A percentile compares a stretch with the other conserved stretches of the same genome.
Conservation (phyloP, 148 eudicot species). For the Rhododendron mucronatum region DNA sequence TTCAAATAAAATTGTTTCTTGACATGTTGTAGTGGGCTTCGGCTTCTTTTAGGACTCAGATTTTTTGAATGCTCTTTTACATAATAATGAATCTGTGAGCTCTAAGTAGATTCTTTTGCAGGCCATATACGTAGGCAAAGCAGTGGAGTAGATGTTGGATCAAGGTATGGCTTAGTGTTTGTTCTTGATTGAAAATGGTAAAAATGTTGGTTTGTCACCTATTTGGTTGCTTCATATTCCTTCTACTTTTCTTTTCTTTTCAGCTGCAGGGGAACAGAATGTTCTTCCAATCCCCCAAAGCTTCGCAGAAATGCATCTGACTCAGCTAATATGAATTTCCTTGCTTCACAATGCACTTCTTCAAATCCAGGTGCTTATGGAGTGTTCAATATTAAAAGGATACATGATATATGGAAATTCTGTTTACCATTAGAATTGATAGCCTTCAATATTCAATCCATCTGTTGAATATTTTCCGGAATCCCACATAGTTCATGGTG, state of each 20-base stretch:
- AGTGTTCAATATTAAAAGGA: background rate
- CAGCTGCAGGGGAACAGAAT: slow-evolving; percentile 50
- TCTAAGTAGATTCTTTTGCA: slow-evolving; percentile 14
- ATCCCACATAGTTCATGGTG: background rate
- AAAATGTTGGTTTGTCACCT: background rate
- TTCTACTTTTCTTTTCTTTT: slow-evolving; percentile 6
- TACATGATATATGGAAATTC: background rate
- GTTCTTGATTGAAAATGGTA: background rate
- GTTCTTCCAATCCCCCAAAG: slow-evolving; percentile 48
- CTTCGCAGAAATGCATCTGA: slow-evolving; percentile 78
- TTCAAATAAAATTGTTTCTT: background rate
- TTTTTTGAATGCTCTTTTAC: background rate
- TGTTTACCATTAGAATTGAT: background rate
- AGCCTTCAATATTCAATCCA: background rate
- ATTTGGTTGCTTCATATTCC: background rate
- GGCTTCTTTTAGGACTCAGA: background rate
- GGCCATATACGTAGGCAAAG: slow-evolving; percentile 75
- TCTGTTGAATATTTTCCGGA: background rate
- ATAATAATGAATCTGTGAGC: background rate
- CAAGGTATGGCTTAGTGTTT: slow-evolving; percentile 39
- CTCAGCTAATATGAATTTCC: slow-evolving; percentile 50
- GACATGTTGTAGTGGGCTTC: background rate
- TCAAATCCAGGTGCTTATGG: slow-evolving; percentile 53
- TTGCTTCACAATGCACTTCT: slow-evolving; percentile 44
- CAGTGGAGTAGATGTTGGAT: slow-evolving; percentile 63